A percentile compares a stretch with the other conserved stretches of the same genome.
These are phyloP conservation scores for Alternaria tenuissima DNA, from an alignment of 2,329 filamentous ascomycete genomes.

Conservation along the genomic window DNA sequence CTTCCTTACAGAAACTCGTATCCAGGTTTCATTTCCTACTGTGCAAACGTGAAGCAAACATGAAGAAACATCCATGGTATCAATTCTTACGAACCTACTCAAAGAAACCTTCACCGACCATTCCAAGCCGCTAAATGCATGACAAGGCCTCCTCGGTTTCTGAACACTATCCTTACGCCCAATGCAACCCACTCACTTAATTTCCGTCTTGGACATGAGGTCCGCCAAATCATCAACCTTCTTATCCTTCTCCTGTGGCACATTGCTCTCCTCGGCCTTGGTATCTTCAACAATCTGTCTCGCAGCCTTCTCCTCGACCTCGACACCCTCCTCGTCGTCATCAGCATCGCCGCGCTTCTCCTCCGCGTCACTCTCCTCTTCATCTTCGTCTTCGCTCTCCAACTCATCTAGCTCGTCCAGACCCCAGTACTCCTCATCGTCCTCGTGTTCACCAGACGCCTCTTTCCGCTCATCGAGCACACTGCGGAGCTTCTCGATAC, in stretches of 20 bases:
- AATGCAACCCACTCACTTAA: constrained; percentile 34
- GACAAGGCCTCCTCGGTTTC: background rate
- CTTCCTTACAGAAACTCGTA: background rate
- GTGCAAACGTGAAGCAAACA: background rate
- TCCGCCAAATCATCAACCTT: constrained; percentile 83
- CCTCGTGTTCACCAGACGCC: constrained; percentile 57
- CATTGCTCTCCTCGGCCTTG: constrained; percentile 75
- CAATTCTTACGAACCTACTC: constrained; percentile 3
- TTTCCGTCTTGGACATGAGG: constrained; percentile 73
- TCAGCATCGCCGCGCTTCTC: constrained; percentile 71
- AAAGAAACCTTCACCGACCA: background rate
- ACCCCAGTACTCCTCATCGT: constrained; percentile 61
- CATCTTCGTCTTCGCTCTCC: constrained; percentile 85
- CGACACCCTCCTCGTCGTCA: constrained; percentile 70
- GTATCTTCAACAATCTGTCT: constrained; percentile 72
- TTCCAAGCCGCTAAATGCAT: constrained; percentile 18
- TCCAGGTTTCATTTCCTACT: background rate
- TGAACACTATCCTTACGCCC: background rate
- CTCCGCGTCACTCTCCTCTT: constrained; percentile 70
- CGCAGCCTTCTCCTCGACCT: constrained; percentile 51
- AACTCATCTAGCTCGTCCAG: constrained; percentile 76
- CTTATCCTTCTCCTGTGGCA: constrained; percentile 74
- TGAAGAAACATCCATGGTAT: constrained; percentile 13
- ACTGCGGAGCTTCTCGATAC: constrained; percentile 72
- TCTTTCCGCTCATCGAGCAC: constrained; percentile 79